These are phyloP conservation scores for Lipomyces japonicus DNA, from an alignment of 805 yeast genomes.

Conservation along the genomic window DNA sequence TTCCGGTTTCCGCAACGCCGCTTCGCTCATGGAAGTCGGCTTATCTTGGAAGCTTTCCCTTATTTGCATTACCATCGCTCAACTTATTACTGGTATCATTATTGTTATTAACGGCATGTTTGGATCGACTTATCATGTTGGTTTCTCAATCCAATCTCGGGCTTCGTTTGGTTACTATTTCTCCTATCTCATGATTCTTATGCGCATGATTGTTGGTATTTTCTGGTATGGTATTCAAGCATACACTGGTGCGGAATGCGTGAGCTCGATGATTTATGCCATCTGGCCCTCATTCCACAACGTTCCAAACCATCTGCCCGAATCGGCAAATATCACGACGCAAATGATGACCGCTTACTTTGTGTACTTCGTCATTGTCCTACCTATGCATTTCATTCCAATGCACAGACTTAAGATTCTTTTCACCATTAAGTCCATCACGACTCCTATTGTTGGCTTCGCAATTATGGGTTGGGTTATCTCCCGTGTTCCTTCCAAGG, in stretches of 20 bases:
- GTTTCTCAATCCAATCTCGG: constrained; percentile 47
- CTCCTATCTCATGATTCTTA: constrained; percentile 42
- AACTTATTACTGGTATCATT: constrained; percentile 40
- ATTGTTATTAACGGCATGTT: constrained; percentile 46
- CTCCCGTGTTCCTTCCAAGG: background rate
- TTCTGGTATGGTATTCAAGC: no score
- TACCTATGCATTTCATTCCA: constrained; percentile 76
- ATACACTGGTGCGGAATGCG: no score
- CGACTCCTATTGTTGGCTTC: constrained; percentile 79
- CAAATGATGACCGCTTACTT: constrained; percentile 73
- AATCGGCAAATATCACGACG: constrained; percentile 20
- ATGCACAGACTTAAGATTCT: constrained; percentile 81
- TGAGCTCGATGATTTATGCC: constrained; percentile 68
- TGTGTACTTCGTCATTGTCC: constrained; percentile 72
- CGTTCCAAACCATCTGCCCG: constrained; percentile 41
- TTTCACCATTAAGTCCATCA: constrained; percentile 78
- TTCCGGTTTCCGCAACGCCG: constrained; percentile 45
- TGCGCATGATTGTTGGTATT: constrained; percentile 59
- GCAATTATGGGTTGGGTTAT: no score
- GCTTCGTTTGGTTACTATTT: constrained; percentile 49
- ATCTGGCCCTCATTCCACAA: constrained; percentile 53
- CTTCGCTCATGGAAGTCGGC: constrained; percentile 45
- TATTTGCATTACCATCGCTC: constrained; percentile 46
- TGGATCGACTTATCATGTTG: constrained; percentile 50
- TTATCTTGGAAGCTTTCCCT: constrained; percentile 44